phyloP scores from a whole-genome alignment of 1,284 basidiomycete species.

The Neonothopanus nambi region DNA sequence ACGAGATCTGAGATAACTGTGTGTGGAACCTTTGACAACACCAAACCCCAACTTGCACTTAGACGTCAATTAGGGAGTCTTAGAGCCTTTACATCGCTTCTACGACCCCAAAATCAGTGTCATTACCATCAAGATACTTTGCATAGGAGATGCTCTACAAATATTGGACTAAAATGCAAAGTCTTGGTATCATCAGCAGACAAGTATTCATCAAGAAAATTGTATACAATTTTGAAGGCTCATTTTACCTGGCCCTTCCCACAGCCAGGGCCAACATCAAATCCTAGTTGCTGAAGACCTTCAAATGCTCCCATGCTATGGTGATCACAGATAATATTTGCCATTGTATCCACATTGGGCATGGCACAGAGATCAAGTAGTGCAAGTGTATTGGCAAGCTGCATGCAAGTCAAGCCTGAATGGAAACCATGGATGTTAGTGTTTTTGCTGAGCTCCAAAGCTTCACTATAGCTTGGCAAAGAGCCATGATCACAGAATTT shows the following conservation, averaged over 20 bases:
- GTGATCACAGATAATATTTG: neutral
- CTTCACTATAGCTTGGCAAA: neutral
- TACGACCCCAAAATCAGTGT: too few relatives aligned
- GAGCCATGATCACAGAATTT: neutral
- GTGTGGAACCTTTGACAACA: too few relatives aligned
- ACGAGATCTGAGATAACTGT: too few relatives aligned
- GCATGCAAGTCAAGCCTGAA: neutral
- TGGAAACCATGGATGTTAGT: neutral
- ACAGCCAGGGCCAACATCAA: neutral
- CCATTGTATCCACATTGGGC: neutral
- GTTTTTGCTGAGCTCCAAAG: neutral
- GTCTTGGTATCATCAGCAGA: neutral
- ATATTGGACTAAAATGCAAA: neutral
- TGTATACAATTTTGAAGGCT: neutral
- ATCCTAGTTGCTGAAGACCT: neutral
- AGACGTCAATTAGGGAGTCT: too few relatives aligned
- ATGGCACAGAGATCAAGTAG: neutral
- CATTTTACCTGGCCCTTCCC: neutral
- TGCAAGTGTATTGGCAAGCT: slow-evolving; percentile 1
- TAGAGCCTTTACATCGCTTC: too few relatives aligned
- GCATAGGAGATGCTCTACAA: slow-evolving; percentile 1
- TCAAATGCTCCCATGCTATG: slow-evolving; percentile 1
- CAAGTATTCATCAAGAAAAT: neutral
- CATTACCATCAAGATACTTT: neutral
- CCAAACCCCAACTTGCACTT: too few relatives aligned